Evolutionary conservation across 495 filamentous ascomycete species (phyloP), one percentile per base, ranked within the genome.

Genomic region (Evernia prunastri): DNA sequence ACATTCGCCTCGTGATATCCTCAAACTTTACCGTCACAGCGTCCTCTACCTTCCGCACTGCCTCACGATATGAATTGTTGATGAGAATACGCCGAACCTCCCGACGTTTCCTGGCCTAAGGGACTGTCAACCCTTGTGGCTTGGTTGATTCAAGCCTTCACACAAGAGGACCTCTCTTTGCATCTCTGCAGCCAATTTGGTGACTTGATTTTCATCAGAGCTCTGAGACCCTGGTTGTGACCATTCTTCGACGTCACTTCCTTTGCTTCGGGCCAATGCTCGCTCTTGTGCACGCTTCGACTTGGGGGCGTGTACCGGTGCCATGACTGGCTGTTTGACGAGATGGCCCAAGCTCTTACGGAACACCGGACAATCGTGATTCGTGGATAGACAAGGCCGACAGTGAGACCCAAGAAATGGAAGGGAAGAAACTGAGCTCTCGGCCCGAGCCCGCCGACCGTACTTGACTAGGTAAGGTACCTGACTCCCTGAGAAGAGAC

Each of bases 21-120:
- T 64, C 49, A 27, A 67, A 54, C 18, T 37, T 56, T 7, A 39
- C 4, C 3, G 35, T 53, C 27, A 56, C 54, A 7, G 43, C 60
- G 5, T 64, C 60, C 53, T 62, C 61, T 31, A 71, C 64, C 17
- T 66, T 67, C 20, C 66, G 63, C 45, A 72, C 60, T 15, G 64
- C 42, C 54, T 68, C 64, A 47, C 69, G 37, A 59, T 74, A 62
- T 33, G 68, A 63, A 20, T 51, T 59, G 42, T 67, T 64, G n/a
- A 76, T 66, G 23, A 57, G 43, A 23, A 63, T 71, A 6, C 71
- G 65, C 37, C 65, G 67, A 27, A 37, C 37, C 25, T 72, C 69
- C 31, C 71, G 71, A 23, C 65, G 64, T 39, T 61, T 68, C 23
- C 66, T 71, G n/a, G 60, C 58, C 75, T 77, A 56, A 23, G 11